Percentiles rank a stretch among this genome's conserved stretches.
phyloP scores from a whole-genome alignment of 2,329 filamentous ascomycete species.

The Aureobasidium mangrovei region DNA sequence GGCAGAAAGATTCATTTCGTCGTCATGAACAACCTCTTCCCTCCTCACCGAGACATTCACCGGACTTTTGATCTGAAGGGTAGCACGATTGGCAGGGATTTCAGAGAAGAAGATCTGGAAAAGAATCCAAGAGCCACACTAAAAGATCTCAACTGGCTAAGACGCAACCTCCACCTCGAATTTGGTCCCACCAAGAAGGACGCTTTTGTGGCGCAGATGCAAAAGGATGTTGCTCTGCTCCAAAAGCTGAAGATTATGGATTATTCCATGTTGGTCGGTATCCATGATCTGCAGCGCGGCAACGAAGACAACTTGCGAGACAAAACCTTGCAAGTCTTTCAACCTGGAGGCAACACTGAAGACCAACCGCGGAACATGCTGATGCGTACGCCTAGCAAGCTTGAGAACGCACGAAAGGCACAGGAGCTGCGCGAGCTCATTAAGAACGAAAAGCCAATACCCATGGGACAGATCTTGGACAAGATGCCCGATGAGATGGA shows the following conservation, averaged over 20 bases:
- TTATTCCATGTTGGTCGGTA: constrained; percentile 89
- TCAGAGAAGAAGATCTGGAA: constrained; percentile 76
- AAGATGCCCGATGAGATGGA: constrained; percentile 84
- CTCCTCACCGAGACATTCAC: constrained; percentile 94
- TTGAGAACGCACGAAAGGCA: constrained; percentile 86
- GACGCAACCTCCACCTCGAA: constrained; percentile 75
- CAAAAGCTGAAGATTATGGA: constrained; percentile 96
- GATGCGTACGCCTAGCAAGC: constrained; percentile 81
- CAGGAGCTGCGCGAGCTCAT: constrained; percentile 86
- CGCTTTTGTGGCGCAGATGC: constrained; percentile 80
- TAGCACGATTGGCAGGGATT: constrained; percentile 87
- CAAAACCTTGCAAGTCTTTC: constrained; percentile 90
- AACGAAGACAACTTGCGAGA: constrained; percentile 89
- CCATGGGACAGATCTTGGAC: constrained; percentile 71
- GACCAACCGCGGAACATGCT: constrained; percentile 49
- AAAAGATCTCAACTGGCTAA: constrained; percentile 95
- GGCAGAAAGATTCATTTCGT: constrained; percentile 98
- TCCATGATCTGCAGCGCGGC: constrained; percentile 80
- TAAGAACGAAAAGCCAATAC: constrained; percentile 85
- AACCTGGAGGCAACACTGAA: constrained; percentile 59
- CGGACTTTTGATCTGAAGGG: constrained; percentile 95
- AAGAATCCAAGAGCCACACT: constrained; percentile 86
- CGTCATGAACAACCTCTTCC: constrained; percentile 99
- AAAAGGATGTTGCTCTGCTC: constrained; percentile 75
- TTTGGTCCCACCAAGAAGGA: constrained; percentile 82